These are phyloP conservation scores for Colletotrichum godetiae DNA, from an alignment of 2,329 filamentous ascomycete species.

Conservation along the genomic window DNA sequence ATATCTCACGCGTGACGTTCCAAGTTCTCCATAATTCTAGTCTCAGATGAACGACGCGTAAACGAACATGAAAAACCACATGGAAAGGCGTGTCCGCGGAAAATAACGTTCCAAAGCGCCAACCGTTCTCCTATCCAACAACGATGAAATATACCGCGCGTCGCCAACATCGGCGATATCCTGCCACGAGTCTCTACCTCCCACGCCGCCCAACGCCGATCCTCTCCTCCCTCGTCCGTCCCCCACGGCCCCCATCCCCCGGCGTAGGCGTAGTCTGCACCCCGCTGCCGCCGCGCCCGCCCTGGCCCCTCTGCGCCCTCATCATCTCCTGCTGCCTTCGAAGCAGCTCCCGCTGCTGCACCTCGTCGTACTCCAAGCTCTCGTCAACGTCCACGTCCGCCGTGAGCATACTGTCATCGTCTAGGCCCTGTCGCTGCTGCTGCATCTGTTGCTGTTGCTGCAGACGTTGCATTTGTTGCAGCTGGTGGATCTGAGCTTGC, in stretches of 20 bases:
- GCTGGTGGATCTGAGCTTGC: slow-evolving; percentile 29
- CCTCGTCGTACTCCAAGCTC: slow-evolving; percentile 24
- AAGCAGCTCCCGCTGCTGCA: slow-evolving; percentile 17
- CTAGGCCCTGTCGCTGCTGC: slow-evolving; percentile 36
- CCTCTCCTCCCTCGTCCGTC: slow-evolving; percentile 50
- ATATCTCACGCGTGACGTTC: background rate
- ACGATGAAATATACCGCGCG: background rate
- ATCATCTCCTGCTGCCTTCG: slow-evolving; percentile 27
- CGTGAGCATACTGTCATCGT: slow-evolving; percentile 28
- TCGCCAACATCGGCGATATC: background rate
- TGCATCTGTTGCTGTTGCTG: slow-evolving; percentile 23
- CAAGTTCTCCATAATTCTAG: background rate
- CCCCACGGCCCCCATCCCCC: slow-evolving; percentile 31
- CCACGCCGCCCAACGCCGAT: slow-evolving; percentile 48
- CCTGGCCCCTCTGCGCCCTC: slow-evolving; percentile 35
- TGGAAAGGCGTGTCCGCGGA: background rate
- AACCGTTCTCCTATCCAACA: no score
- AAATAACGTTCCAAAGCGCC: background rate
- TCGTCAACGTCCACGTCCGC: slow-evolving; percentile 28
- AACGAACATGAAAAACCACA: background rate
- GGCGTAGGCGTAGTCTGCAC: slow-evolving; percentile 43
- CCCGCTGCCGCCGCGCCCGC: slow-evolving; percentile 13
- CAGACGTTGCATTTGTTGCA: slow-evolving; percentile 16
- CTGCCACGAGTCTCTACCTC: slow-evolving; percentile 15
- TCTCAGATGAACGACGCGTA: background rate